These are phyloP conservation scores for Striga asiatica DNA, from an alignment of 257 asterid genomes.

Conservation along the genomic window DNA sequence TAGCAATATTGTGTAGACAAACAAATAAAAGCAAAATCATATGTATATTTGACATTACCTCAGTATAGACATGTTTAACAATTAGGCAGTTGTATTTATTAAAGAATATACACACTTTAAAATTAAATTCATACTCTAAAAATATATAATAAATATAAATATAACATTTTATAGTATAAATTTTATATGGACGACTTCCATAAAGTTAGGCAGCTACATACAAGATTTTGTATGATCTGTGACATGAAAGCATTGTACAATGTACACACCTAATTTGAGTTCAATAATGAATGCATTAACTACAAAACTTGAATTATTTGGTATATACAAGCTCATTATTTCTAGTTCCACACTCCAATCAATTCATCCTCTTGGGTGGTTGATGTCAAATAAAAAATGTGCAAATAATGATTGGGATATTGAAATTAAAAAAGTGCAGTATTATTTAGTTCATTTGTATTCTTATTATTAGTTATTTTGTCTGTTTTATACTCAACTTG, in stretches of 20 bases:
- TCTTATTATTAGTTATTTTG: conserved; percentile 3
- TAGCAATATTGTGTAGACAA: no score
- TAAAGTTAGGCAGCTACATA: no score
- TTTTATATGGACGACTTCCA: no score
- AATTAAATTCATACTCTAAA: no score
- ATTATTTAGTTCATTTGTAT: not conserved
- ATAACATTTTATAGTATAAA: no score
- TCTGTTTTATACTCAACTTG: conserved; percentile 10
- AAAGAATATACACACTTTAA: no score
- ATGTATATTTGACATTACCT: no score
- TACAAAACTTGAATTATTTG: not conserved
- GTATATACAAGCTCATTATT: not conserved
- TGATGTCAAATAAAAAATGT: not conserved
- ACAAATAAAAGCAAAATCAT: no score
- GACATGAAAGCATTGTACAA: conserved; percentile 1
- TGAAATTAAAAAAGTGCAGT: not conserved
- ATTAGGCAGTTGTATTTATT: no score
- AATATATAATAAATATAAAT: no score
- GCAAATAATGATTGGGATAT: conserved; percentile 8
- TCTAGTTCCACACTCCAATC: not conserved
- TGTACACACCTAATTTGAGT: not conserved
- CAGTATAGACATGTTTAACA: no score
- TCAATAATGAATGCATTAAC: not conserved
- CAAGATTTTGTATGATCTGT: not conserved
- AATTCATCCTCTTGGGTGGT: not conserved